These are phyloP conservation scores for Candida piceae DNA, from an alignment of 805 yeast genomes.

Conservation along the genomic window DNA sequence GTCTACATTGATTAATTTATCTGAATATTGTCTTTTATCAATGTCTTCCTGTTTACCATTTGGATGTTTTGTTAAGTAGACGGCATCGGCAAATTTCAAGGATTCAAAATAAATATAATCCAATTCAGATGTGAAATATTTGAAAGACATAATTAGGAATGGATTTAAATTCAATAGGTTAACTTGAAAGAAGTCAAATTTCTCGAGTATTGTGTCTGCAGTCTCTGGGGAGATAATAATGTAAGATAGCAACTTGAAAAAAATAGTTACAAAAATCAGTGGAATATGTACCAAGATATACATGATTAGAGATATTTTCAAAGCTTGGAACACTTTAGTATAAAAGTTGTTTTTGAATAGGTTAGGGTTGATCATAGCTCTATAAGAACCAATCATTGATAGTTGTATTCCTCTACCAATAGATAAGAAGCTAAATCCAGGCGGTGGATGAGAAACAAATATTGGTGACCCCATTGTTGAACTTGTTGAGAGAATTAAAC, in stretches of 20 bases:
- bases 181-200: constrained; percentile 29
- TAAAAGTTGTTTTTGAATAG: constrained; percentile 33
- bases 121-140: constrained; percentile 33
- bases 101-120: constrained; percentile 37
- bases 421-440: constrained; percentile 44
- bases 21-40: constrained; percentile 10
- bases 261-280: constrained; percentile 13
- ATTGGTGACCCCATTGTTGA: constrained; percentile 47
- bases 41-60: constrained; percentile 11
- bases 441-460: constrained; percentile 52
- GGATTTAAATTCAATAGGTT: constrained; percentile 37
- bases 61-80: constrained; percentile 37
- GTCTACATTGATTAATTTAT: not conserved
- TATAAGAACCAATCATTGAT: constrained; percentile 42
- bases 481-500: not conserved
- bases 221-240: constrained; percentile 10
- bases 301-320: constrained; percentile 33
- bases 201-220: constrained; percentile 14
- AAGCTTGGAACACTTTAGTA: constrained; percentile 30
- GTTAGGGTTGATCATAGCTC: constrained; percentile 42
- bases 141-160: constrained; percentile 32
- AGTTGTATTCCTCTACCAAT: constrained; percentile 52
- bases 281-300: constrained; percentile 32
- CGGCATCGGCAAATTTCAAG: constrained; percentile 34
- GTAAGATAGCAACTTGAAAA: constrained; percentile 20